phyloP scores from a whole-genome alignment of 345 rosid genomes.

The Lumnitzera racemosa region DNA sequence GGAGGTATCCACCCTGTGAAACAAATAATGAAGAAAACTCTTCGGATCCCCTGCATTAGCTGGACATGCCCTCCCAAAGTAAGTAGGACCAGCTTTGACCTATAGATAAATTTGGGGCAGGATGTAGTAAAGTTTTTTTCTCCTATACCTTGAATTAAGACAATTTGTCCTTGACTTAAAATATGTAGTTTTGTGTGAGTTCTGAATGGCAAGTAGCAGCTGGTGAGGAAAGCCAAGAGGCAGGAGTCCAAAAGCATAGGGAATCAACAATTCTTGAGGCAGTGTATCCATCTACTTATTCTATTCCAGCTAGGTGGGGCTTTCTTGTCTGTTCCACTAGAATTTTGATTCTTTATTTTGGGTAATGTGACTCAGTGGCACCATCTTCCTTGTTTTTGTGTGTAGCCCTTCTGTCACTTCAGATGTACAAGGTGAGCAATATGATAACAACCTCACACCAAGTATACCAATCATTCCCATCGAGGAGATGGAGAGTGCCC shows the following conservation, averaged over 20 bases:
- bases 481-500: constrained; percentile 37
- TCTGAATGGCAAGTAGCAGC: constrained; percentile 32
- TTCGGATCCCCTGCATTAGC: constrained; percentile 22
- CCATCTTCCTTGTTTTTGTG: neutral
- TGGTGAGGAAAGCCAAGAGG: constrained; percentile 56
- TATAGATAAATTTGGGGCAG: neutral
- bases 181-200: constrained; percentile 27
- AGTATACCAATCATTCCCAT: constrained; percentile 43
- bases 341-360: constrained; percentile 1
- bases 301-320: constrained; percentile 41
- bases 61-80: constrained; percentile 54
- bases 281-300: constrained; percentile 35
- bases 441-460: constrained; percentile 44
- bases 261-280: constrained; percentile 42
- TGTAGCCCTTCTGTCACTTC: constrained; percentile 42
- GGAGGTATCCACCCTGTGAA: constrained; percentile 13
- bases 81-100: constrained; percentile 1
- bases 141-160: constrained; percentile 5
- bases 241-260: constrained; percentile 29
- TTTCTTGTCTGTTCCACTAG: neutral
- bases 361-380: neutral
- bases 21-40: constrained; percentile 10
- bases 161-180: neutral
- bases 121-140: neutral
- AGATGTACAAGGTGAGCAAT: constrained; percentile 22